These are phyloP conservation scores for Eucalyptus albens DNA, from an alignment of 345 rosid genomes.

Conservation along the genomic window DNA sequence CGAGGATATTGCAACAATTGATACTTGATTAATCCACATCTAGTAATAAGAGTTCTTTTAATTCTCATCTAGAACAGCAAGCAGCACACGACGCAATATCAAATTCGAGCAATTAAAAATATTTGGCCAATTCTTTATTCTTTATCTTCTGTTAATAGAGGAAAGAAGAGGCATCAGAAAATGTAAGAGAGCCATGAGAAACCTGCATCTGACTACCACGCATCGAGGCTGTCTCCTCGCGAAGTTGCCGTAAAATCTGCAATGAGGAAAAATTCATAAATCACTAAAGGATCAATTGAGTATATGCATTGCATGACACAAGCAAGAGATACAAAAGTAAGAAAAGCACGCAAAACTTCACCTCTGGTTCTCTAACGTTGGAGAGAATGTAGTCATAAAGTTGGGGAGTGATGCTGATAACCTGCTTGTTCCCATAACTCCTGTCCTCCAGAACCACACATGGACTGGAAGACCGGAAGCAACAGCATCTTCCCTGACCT, in stretches of 20 bases:
- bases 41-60: background rate
- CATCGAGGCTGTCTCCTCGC: constrained; percentile 77
- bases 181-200: background rate
- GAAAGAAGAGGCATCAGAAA: background rate
- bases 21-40: background rate
- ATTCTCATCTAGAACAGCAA: background rate
- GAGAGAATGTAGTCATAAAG: constrained; percentile 73
- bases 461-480: constrained; percentile 9
- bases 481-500: background rate
- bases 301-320: background rate
- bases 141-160: background rate
- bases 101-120: background rate
- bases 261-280: background rate
- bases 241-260: constrained; percentile 70
- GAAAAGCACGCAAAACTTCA: background rate
- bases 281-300: too few species aligned
- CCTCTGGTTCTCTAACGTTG: constrained; percentile 81
- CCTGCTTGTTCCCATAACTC: constrained; percentile 67
- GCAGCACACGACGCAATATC: background rate
- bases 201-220: constrained; percentile 96
- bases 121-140: background rate
- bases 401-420: constrained; percentile 65
- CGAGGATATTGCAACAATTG: background rate
- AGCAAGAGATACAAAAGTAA: background rate
- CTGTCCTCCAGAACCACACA: constrained; percentile 51